These are phyloP conservation scores for Aspergillus transmontanensis DNA, from an alignment of 2,329 filamentous ascomycete species.

Conservation along the genomic window DNA sequence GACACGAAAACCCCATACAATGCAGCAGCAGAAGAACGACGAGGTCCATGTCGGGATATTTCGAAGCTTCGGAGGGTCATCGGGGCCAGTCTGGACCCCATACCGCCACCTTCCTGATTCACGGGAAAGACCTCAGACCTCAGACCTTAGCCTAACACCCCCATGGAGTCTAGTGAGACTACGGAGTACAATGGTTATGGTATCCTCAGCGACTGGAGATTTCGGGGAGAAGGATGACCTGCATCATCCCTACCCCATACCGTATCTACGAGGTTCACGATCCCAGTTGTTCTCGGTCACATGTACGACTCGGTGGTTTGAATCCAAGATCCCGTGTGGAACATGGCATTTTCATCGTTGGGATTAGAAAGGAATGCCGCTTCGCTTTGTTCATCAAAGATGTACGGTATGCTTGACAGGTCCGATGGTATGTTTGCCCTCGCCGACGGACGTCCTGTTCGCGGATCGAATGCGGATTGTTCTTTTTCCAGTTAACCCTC, in stretches of 20 bases:
- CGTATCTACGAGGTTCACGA: background rate
- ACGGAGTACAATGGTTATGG: background rate
- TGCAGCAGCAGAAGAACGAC: background rate
- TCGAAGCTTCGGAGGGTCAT: background rate
- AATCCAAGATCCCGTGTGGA: background rate
- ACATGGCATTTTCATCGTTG: background rate
- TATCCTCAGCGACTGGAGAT: background rate
- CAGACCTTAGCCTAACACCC: too few species aligned
- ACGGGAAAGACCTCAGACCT: background rate
- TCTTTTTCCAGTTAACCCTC: background rate
- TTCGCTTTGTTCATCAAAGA: background rate
- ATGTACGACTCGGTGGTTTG: background rate
- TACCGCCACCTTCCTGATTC: background rate
- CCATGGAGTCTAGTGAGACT: background rate
- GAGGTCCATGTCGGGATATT: background rate
- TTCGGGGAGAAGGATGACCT: background rate
- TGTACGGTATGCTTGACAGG: background rate
- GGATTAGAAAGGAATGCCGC: background rate
- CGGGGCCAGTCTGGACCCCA: background rate
- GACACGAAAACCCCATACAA: background rate
- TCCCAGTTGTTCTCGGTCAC: background rate
- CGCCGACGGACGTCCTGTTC: background rate
- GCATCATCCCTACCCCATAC: slow-evolving; percentile 1
- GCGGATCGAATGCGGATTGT: background rate
- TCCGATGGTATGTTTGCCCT: background rate